A percentile compares a stretch with the other conserved stretches of the same genome.
These are phyloP conservation scores for Nidularia pulvinata DNA, from an alignment of 768 basidiomycete species.

Conservation along the genomic window DNA sequence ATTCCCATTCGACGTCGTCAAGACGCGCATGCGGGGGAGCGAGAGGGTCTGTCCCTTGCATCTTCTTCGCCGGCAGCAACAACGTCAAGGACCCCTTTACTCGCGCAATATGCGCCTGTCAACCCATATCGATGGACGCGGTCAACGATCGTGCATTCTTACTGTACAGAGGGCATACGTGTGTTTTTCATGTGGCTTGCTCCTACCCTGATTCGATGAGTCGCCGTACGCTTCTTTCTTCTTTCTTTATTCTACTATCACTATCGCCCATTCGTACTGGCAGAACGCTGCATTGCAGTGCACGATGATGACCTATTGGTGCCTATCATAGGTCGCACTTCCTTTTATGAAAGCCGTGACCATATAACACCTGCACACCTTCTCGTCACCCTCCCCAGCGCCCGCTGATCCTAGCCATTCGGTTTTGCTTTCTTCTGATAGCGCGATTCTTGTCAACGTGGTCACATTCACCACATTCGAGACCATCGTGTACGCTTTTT, in stretches of 20 bases:
- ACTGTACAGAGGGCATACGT: conserved; percentile 58
- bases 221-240: neutral
- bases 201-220: conserved; percentile 80
- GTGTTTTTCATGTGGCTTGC: conserved; percentile 80
- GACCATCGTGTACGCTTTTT: conserved; percentile 40
- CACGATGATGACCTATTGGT: no score
- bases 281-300: no score
- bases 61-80: neutral
- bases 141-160: conserved; percentile 60
- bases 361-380: neutral
- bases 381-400: neutral
- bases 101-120: neutral
- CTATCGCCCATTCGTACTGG: no score
- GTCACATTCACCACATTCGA: conserved; percentile 80
- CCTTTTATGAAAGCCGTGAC: no score
- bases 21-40: conserved; percentile 82
- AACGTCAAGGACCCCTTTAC: neutral
- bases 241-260: neutral
- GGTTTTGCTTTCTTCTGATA: conserved; percentile 16
- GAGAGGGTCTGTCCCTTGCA: conserved; percentile 10
- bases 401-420: neutral
- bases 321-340: no score
- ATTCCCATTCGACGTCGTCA: conserved; percentile 89
- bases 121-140: conserved; percentile 61
- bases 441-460: conserved; percentile 87